Conservation (phyloP, 108 stramenopile genomes). For the Cyclostephanos invisitatus region DNA sequence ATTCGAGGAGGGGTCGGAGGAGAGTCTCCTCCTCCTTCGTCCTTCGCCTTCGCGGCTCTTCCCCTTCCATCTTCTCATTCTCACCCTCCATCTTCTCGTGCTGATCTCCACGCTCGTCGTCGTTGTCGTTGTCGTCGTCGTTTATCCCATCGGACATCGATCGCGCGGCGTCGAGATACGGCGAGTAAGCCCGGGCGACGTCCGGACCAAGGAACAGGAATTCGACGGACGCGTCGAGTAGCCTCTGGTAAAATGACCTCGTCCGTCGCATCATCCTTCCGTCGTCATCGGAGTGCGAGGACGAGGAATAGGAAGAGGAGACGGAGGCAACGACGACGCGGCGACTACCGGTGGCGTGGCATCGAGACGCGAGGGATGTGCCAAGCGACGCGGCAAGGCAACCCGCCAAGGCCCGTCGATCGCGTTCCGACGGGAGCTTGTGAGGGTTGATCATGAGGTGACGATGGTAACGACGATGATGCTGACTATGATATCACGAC, state of each 20-base stretch:
- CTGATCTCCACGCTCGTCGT: too few species aligned
- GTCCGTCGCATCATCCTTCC: background rate
- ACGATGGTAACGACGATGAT: too few species aligned
- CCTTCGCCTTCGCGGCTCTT: background rate
- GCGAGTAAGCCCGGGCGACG: background rate
- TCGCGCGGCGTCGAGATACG: constrained; percentile 12
- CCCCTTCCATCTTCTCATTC: too few species aligned
- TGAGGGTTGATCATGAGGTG: background rate
- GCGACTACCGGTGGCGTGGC: background rate
- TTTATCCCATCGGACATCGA: too few species aligned
- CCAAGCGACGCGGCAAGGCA: constrained; percentile 13
- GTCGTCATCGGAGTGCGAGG: constrained; percentile 3
- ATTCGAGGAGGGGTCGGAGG: constrained; percentile 67
- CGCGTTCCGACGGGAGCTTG: constrained; percentile 15
- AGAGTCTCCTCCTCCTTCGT: constrained; percentile 11
- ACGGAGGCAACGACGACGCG: background rate
- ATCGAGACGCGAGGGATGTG: background rate
- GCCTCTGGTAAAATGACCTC: constrained; percentile 8
- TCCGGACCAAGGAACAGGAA: constrained; percentile 13
- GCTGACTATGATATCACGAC: too few species aligned
- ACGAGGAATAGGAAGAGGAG: background rate
- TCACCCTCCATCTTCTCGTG: too few species aligned
- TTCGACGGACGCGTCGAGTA: constrained; percentile 17
- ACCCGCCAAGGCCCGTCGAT: constrained; percentile 9
- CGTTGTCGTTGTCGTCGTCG: too few species aligned